A percentile compares a stretch with the other conserved stretches of the same genome.
Conservation (phyloP, 805 yeast species). For the Komagataella populi region DNA sequence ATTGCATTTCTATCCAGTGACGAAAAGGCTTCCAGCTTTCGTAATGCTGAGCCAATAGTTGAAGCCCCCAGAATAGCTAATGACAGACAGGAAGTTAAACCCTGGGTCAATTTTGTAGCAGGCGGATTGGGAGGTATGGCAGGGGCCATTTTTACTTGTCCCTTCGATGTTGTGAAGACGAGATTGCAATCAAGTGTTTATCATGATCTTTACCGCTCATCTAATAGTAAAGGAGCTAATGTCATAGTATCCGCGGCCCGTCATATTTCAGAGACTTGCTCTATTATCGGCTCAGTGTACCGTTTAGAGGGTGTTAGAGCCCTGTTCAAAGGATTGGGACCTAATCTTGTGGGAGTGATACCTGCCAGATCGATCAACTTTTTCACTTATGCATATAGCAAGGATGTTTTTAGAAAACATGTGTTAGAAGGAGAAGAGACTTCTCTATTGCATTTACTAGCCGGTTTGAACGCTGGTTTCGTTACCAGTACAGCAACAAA, state of each 20-base stretch:
- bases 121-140: constrained; percentile 97
- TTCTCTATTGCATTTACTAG: constrained; percentile 70
- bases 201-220: constrained; percentile 31
- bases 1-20: constrained; percentile 55
- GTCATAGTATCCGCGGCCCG: constrained; percentile 23
- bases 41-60: constrained; percentile 10
- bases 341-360: constrained; percentile 92
- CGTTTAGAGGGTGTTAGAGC: constrained; percentile 72
- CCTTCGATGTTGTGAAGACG: constrained; percentile 92
- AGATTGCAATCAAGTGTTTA: constrained; percentile 86
- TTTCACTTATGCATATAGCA: constrained; percentile 91
- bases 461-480: constrained; percentile 88
- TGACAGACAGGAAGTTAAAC: constrained; percentile 17
- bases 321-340: constrained; percentile 89
- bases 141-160: constrained; percentile 90
- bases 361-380: constrained; percentile 97
- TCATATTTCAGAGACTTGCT: constrained; percentile 76
- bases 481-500: constrained; percentile 93
- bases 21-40: constrained; percentile 47
- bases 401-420: constrained; percentile 51
- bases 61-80: background rate
- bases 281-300: constrained; percentile 58
- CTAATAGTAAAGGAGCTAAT: constrained; percentile 22
- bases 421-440: constrained; percentile 68
- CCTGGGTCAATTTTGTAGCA: constrained; percentile 79